Evolutionary conservation across 2,329 filamentous ascomycete genomes (phyloP).

Genomic region (Ascochyta lentis): DNA sequence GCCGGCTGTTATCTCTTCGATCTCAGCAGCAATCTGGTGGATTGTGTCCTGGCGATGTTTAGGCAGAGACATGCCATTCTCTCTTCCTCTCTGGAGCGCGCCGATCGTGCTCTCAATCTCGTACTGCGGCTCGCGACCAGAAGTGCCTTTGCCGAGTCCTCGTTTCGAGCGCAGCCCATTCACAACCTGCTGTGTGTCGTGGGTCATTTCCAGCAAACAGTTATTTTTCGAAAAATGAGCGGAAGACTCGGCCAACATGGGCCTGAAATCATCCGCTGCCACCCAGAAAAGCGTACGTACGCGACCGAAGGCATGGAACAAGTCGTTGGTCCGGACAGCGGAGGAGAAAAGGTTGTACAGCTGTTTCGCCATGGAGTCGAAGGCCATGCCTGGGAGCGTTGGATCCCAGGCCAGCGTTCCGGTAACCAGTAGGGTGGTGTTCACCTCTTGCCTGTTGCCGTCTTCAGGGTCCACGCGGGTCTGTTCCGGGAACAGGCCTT

Average conservation of each 20-base stretch:
- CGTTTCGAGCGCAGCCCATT: slow-evolving; percentile 19
- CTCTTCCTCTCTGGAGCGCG: slow-evolving; percentile 29
- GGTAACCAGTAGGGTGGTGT: slow-evolving; percentile 72
- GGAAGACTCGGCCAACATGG: slow-evolving; percentile 66
- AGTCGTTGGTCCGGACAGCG: slow-evolving; percentile 62
- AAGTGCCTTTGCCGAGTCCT: slow-evolving; percentile 17
- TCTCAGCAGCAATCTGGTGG: slow-evolving; percentile 37
- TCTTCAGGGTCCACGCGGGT: slow-evolving; percentile 48
- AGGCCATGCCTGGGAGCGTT: slow-evolving; percentile 55
- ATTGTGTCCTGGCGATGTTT: slow-evolving; percentile 34
- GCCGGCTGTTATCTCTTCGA: slow-evolving; percentile 26
- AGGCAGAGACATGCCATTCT: slow-evolving; percentile 34
- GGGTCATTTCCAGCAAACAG: slow-evolving; percentile 67
- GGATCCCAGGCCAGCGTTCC: slow-evolving; percentile 46
- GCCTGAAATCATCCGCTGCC: slow-evolving; percentile 64
- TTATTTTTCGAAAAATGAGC: slow-evolving; percentile 63
- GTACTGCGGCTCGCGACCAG: slow-evolving; percentile 38
- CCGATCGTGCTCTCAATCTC: slow-evolving; percentile 37
- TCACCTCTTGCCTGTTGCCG: slow-evolving; percentile 59
- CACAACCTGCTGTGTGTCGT: slow-evolving; percentile 58
- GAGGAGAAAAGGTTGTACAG: slow-evolving; percentile 68
- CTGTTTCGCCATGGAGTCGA: slow-evolving; percentile 64
- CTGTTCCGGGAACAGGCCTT: slow-evolving; percentile 64
- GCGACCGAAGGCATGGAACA: slow-evolving; percentile 78
- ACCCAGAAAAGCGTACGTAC: slow-evolving; percentile 82